Base-by-base conservation (phyloP, 1,284 basidiomycete species). In the Cryptococcus wingfieldii region DNA sequence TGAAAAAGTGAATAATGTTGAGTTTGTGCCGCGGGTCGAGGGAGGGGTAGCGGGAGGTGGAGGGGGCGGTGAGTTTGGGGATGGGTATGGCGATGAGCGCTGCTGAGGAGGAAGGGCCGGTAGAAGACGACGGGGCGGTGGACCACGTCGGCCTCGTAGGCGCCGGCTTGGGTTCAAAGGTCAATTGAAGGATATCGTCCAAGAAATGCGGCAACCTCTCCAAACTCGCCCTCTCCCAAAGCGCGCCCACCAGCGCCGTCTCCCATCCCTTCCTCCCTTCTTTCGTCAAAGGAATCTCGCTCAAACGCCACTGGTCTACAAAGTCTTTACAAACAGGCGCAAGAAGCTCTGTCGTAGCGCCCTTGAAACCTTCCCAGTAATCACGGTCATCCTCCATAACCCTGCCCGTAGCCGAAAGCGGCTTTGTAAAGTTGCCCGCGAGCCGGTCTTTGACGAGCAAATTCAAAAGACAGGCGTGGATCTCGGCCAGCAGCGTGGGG, bases 381-480 rank as follows among this genome's bases (percentile, higher is more conserved):
- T 75, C 74, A 12, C 64, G 70, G n/a, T 74, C 74, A 14, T 62
- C 60, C 13, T 64, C 64, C 6, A 56, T 45, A 34, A 56, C 46
- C 18, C 57, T 57, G 14, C 69, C 71, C 5, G 60, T 65, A 46
- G 67, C 65, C 5, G 64, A 59, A 1, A 75, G 53, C 0, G 70
- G 64, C 23, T 62, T 59, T 12, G 67, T 66, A 28, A 70, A 70
- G 37, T 65, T 53, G 0, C 69, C 69, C 0, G 63, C 62, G 0
- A 55, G 75, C 27, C 89, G 81, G 39, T 94, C 93, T 34, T 87
- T 84, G 37, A 79, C 74, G 51, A 98, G 81, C 63, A 89, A 85
- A 74, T 94, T 95, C 60, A 98, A 86, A 41, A 98, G 83, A 0
- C 84, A 84, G 0, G 89, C 86, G 74, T 98, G 94, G 38, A 96